Conservation (phyloP, 2,329 filamentous ascomycete genomes). For the Fusarium tupiense region DNA sequence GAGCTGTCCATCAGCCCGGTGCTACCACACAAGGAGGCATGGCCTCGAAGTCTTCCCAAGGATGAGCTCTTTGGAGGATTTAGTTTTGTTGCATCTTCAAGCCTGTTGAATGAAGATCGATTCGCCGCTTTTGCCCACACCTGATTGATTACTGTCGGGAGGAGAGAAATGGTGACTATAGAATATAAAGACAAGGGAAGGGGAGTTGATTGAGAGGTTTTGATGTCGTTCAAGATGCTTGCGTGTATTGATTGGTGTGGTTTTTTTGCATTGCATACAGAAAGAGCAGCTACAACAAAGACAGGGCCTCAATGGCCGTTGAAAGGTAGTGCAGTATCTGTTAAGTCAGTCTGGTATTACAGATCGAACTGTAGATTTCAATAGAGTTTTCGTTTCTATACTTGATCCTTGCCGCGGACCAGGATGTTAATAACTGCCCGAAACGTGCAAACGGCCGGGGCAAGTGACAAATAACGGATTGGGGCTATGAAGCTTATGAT, state of each 20-base stretch:
- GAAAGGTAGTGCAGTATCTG: not conserved
- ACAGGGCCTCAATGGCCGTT: not conserved
- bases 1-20: slow-evolving; percentile 82
- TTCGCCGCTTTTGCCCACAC: slow-evolving; percentile 47
- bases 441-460: not conserved
- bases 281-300: slow-evolving; percentile 1
- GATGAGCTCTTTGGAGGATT: slow-evolving; percentile 72
- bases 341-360: not conserved
- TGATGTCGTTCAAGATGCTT: slow-evolving; percentile 1
- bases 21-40: slow-evolving; percentile 56
- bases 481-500: slow-evolving; percentile 22
- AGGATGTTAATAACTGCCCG: not conserved
- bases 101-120: slow-evolving; percentile 61
- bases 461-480: not conserved
- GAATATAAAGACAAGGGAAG: not conserved
- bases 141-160: slow-evolving; percentile 9
- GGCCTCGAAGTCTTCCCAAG: slow-evolving; percentile 53
- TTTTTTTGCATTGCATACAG: slow-evolving; percentile 10
- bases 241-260: slow-evolving; percentile 1
- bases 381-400: not conserved
- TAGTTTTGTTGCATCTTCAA: slow-evolving; percentile 69
- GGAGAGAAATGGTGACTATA: not conserved
- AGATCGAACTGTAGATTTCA: not conserved
- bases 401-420: not conserved
- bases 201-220: slow-evolving; percentile 1